Base-by-base conservation (phyloP, 805 yeast genomes). In the Blastobotrys peoriensis region DNA sequence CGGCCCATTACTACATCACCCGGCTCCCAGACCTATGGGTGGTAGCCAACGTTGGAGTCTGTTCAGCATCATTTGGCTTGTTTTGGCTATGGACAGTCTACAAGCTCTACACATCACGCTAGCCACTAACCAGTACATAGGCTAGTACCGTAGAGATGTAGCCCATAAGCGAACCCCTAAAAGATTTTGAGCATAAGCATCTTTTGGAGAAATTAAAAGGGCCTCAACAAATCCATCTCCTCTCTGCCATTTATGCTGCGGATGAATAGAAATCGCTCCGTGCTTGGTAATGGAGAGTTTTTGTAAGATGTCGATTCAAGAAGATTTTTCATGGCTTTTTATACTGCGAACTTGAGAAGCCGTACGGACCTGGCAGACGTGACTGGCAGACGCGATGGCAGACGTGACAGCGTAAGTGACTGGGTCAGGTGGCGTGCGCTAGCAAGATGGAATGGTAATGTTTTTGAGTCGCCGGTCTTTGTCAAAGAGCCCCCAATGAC, bases 21-120 rank as follows among this genome's bases (percentile, higher is more conserved):
- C 59, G 63, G 33, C 82, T 78, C 50, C 96, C 97, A 1, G 97
- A 93, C 61, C 53, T 93, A 3, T 86, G 93, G 89, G 86, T 86
- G 0, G 71, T 91, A 19, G 74, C 78, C 3, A 93, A 93, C 57
- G 78, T 83, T 35, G 56, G 81, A 0, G 57, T 88, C 2, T 83
- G 93, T 0, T 88, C 86, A 58, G 83, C 75, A 0, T 85, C 88
- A 47, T 91, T 89, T 55, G 60, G 66, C 0, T 57, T 83, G 38
- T 86, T 86, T 55, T 89, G 88, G 80, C 50, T 87, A n/a, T 93
- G 96, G 96, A 73, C 75, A 30, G 70, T 82, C 55, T 79, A 73
- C 63, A 81, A 74, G 48, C 60, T 79, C 28, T 68, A 59, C 39
- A 3, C 5, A 3, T 34, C 37, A 18, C 5, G 18, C 21, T 19